phyloP scores from a whole-genome alignment of 2,329 filamentous ascomycete species.

The Sporothrix dimorphospora region DNA sequence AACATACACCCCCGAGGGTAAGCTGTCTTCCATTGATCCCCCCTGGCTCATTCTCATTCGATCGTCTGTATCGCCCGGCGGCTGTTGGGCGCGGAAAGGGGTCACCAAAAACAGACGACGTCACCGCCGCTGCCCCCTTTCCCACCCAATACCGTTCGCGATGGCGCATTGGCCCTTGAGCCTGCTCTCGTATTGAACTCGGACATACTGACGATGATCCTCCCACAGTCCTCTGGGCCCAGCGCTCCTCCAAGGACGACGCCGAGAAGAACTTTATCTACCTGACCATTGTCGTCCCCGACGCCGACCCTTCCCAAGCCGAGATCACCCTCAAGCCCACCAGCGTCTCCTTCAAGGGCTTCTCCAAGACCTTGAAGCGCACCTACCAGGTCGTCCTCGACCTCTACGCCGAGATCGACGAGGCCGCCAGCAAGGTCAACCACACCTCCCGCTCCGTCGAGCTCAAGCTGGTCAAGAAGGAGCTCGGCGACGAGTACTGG shows the following conservation, averaged over 20 bases:
- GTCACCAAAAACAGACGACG: neutral
- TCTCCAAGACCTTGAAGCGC: conserved; percentile 80
- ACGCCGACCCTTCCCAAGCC: conserved; percentile 74
- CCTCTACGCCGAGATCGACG: conserved; percentile 89
- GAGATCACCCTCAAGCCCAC: conserved; percentile 83
- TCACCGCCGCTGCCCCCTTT: neutral
- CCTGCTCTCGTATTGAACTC: neutral
- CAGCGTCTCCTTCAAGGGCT: conserved; percentile 78
- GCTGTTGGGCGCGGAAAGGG: neutral
- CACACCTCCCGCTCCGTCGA: conserved; percentile 88
- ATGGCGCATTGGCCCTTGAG: neutral
- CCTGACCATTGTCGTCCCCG: conserved; percentile 86
- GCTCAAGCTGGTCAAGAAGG: conserved; percentile 95
- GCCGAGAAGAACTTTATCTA: conserved; percentile 91
- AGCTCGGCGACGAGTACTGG: conserved; percentile 93
- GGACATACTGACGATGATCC: neutral
- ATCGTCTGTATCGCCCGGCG: no score
- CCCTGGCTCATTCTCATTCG: neutral
- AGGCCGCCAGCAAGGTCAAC: conserved; percentile 79
- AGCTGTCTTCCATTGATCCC: conserved; percentile 29
- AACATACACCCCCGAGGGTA: conserved; percentile 47
- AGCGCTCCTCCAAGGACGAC: conserved; percentile 84
- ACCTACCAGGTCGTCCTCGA: conserved; percentile 85
- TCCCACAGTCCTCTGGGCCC: conserved; percentile 85
- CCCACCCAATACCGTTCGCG: neutral